These are phyloP conservation scores for Neonectria sp. DNA, from an alignment of 2,329 filamentous ascomycete genomes.

Conservation along the genomic window DNA sequence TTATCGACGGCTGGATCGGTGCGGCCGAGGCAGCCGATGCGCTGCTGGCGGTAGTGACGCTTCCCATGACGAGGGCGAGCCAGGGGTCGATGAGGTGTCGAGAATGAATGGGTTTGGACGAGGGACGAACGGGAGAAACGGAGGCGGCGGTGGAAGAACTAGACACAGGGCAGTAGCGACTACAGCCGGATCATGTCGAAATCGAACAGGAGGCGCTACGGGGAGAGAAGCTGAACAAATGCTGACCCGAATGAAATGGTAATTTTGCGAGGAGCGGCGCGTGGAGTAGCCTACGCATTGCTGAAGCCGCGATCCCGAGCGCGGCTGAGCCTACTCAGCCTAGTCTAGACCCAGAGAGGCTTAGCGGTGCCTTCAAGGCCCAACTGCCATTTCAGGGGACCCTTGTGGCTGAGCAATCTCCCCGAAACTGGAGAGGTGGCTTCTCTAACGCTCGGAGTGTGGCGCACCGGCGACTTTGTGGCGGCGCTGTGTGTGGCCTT, in stretches of 20 bases:
- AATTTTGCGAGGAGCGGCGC: constrained; percentile 46
- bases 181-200: constrained; percentile 37
- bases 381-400: constrained; percentile 42
- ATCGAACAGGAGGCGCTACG: constrained; percentile 25
- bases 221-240: constrained; percentile 28
- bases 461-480: constrained; percentile 3
- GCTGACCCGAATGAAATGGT: constrained; percentile 39
- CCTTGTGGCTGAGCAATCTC: constrained; percentile 41
- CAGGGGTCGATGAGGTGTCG: constrained; percentile 30
- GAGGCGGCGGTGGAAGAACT: constrained; percentile 3
- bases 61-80: constrained; percentile 57
- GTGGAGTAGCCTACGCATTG: constrained; percentile 48
- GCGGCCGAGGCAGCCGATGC: constrained; percentile 56
- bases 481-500: neutral
- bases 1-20: constrained; percentile 70
- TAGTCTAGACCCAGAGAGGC: constrained; percentile 37
- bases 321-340: constrained; percentile 47
- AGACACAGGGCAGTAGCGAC: constrained; percentile 28
- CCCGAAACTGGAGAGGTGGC: neutral
- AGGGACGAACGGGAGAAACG: constrained; percentile 2
- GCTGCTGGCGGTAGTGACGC: constrained; percentile 54
- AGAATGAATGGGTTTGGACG: constrained; percentile 1
- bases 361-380: constrained; percentile 33
- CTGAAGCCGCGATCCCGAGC: constrained; percentile 50
- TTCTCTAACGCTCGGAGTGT: constrained; percentile 16